Evolutionary conservation across 805 yeast genomes (phyloP).

Genomic region (Saccharomycopsis schoenii): DNA sequence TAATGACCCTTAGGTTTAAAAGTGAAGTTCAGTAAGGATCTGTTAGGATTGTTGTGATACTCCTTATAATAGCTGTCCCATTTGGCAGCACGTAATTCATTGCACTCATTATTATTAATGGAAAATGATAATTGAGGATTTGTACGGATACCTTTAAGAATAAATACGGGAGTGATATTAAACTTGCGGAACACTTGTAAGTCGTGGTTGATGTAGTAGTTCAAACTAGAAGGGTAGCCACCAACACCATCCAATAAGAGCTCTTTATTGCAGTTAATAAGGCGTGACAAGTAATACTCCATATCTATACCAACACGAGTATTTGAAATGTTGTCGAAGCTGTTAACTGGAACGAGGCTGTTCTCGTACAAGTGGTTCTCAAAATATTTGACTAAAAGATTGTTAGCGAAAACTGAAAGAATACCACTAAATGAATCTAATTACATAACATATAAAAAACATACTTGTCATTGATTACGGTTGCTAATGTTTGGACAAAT

Average conservation of each 20-base stretch:
- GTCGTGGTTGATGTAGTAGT: constrained; percentile 48
- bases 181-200: constrained; percentile 47
- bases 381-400: constrained; percentile 8
- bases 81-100: constrained; percentile 28
- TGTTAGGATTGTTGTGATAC: constrained; percentile 23
- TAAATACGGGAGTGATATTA: constrained; percentile 69
- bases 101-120: neutral
- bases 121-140: constrained; percentile 24
- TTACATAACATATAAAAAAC: neutral
- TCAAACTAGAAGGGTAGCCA: constrained; percentile 63
- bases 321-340: constrained; percentile 26
- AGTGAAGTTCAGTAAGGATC: constrained; percentile 25
- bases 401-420: neutral
- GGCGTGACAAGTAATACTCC: constrained; percentile 48
- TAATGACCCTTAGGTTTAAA: neutral
- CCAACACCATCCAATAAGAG: constrained; percentile 69
- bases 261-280: constrained; percentile 50
- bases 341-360: constrained; percentile 5
- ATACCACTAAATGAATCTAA: neutral
- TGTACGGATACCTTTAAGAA: constrained; percentile 59
- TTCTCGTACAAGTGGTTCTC: constrained; percentile 12
- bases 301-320: constrained; percentile 15
- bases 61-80: constrained; percentile 35
- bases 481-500: neutral
- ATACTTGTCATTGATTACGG: neutral